These are phyloP conservation scores for Aspergillus sp. DNA, from an alignment of 2,329 filamentous ascomycete species.

Conservation along the genomic window DNA sequence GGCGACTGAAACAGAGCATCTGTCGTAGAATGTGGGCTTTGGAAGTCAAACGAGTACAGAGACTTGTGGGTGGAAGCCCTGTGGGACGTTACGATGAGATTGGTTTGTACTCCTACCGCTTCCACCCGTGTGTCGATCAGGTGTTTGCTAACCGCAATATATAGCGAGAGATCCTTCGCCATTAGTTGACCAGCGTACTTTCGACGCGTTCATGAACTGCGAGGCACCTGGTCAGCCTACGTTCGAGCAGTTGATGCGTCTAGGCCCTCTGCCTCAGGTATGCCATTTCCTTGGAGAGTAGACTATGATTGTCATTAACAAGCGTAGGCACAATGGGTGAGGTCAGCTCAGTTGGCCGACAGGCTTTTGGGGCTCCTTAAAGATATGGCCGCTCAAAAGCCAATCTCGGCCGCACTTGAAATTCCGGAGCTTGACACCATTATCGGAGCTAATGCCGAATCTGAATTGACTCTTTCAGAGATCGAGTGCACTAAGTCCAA, in stretches of 20 bases:
- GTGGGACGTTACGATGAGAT: slow-evolving; percentile 36
- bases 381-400: slow-evolving; percentile 31
- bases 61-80: slow-evolving; percentile 39
- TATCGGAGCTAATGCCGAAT: slow-evolving; percentile 21
- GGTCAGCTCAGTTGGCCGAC: slow-evolving; percentile 35
- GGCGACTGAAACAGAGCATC: slow-evolving; percentile 38
- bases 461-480: slow-evolving; percentile 37
- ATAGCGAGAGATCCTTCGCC: slow-evolving; percentile 32
- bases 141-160: background rate
- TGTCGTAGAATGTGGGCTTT: slow-evolving; percentile 45
- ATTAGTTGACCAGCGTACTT: slow-evolving; percentile 36
- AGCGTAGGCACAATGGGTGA: slow-evolving; percentile 36
- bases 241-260: slow-evolving; percentile 40
- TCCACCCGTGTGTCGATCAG: background rate
- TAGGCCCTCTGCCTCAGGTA: slow-evolving; percentile 41
- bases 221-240: slow-evolving; percentile 33
- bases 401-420: slow-evolving; percentile 26
- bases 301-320: slow-evolving; percentile 19
- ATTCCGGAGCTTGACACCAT: slow-evolving; percentile 29
- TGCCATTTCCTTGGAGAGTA: slow-evolving; percentile 7
- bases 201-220: slow-evolving; percentile 42
- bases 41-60: slow-evolving; percentile 41
- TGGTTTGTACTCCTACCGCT: slow-evolving; percentile 24
- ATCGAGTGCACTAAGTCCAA: slow-evolving; percentile 36
- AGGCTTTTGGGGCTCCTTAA: slow-evolving; percentile 36